Evolutionary conservation across 1,284 basidiomycete species (phyloP).

Genomic region (Somion occarium): DNA sequence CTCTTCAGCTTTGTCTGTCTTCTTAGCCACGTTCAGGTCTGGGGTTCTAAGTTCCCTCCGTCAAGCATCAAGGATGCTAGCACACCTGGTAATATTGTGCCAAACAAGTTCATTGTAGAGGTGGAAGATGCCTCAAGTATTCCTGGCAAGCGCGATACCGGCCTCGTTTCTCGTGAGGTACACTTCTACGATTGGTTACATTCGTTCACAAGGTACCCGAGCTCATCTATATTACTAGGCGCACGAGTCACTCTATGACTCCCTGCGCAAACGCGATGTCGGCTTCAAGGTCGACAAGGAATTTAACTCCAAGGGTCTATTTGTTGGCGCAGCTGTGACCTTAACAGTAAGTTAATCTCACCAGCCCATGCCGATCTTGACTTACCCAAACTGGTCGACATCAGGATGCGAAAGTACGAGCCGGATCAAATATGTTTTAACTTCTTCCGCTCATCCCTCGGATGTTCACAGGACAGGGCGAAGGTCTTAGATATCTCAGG

Average conservation of each 20-base stretch:
- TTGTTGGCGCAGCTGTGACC: constrained; percentile 39
- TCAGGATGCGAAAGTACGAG: constrained; percentile 1
- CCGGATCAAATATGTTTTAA: not conserved
- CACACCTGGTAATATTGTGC: constrained; percentile 28
- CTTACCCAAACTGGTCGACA: not conserved
- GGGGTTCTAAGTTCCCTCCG: constrained; percentile 21
- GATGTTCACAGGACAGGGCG: constrained; percentile 17
- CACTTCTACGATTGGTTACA: constrained; percentile 10
- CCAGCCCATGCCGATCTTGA: not conserved
- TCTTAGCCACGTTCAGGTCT: not conserved
- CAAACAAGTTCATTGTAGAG: constrained; percentile 51
- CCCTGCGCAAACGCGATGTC: constrained; percentile 31
- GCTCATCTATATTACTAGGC: constrained; percentile 14
- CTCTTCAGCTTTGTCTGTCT: constrained; percentile 14
- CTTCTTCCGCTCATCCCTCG: not conserved
- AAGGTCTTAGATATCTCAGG: constrained; percentile 22
- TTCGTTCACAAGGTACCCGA: not conserved
- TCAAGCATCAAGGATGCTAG: constrained; percentile 32
- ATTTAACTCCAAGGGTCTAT: constrained; percentile 37
- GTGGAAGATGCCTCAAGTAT: constrained; percentile 36
- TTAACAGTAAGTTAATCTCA: constrained; percentile 24
- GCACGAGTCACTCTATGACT: constrained; percentile 34
- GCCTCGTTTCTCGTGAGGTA: constrained; percentile 22
- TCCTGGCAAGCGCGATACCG: constrained; percentile 28
- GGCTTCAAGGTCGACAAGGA: constrained; percentile 35